These are phyloP conservation scores for Ilyonectria mors-panacis DNA, from an alignment of 2,329 filamentous ascomycete genomes.

Conservation along the genomic window DNA sequence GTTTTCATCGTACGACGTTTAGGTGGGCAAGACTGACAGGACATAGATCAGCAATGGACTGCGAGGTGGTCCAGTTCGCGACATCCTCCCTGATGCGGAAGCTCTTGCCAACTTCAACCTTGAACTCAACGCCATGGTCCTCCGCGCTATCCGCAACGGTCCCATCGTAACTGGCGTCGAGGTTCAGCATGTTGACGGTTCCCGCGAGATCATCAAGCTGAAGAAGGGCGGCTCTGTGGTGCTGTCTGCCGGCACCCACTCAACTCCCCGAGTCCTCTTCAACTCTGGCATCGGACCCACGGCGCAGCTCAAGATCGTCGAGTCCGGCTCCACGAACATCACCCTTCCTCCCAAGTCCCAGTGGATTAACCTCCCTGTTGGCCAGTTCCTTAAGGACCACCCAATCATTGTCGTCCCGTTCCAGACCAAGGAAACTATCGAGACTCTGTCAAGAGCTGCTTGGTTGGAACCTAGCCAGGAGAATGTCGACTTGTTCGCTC, in stretches of 20 bases:
- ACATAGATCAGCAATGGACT: conserved; percentile 74
- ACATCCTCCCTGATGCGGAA: conserved; percentile 75
- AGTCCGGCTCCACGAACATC: conserved; percentile 61
- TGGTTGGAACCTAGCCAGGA: conserved; percentile 47
- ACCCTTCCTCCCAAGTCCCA: conserved; percentile 64
- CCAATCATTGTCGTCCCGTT: conserved; percentile 54
- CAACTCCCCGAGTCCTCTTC: conserved; percentile 76
- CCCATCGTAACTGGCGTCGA: conserved; percentile 76
- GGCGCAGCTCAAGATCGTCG: conserved; percentile 66
- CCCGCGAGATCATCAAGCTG: conserved; percentile 72
- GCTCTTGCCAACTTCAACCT: conserved; percentile 75
- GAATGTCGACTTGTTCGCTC: conserved; percentile 51
- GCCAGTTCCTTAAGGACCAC: conserved; percentile 70
- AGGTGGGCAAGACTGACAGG: background rate
- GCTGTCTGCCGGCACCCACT: conserved; percentile 76
- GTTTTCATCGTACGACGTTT: background rate
- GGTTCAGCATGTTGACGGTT: conserved; percentile 66
- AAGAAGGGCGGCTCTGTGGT: conserved; percentile 75
- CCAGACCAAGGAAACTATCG: conserved; percentile 45
- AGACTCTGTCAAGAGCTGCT: conserved; percentile 39
- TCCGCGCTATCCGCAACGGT: conserved; percentile 75
- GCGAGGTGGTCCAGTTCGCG: conserved; percentile 77
- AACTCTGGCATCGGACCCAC: conserved; percentile 73
- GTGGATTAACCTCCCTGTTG: conserved; percentile 74
- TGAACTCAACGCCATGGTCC: conserved; percentile 74